These are phyloP conservation scores for Capniomyces stellatus DNA, from an alignment of 371 early-diverging fungal genomes.

Conservation along the genomic window DNA sequence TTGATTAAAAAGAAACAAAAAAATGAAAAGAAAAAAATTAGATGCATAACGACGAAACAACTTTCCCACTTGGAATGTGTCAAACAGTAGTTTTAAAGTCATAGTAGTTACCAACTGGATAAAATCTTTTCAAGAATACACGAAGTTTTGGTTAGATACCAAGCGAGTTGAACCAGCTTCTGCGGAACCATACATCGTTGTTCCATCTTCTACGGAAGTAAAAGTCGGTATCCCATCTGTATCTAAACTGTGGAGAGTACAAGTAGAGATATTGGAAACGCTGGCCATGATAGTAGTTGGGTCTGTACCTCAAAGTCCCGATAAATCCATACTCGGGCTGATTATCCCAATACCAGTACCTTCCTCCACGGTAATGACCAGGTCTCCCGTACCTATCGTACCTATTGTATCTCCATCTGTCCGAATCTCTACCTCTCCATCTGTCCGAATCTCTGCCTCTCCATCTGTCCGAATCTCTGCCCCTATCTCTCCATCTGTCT, in stretches of 20 bases:
- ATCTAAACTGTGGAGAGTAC: neutral
- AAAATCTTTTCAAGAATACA: too few relatives aligned
- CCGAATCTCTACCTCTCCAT: neutral
- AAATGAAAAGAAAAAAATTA: too few relatives aligned
- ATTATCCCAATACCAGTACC: neutral
- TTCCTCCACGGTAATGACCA: neutral
- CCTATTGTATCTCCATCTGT: too few relatives aligned
- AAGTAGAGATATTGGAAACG: conserved; percentile 1
- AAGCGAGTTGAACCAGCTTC: neutral
- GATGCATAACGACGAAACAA: too few relatives aligned
- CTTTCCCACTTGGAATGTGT: too few relatives aligned
- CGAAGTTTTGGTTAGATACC: too few relatives aligned
- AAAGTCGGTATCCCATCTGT: neutral
- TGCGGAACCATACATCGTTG: neutral
- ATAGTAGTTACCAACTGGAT: too few relatives aligned
- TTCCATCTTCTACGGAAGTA: neutral
- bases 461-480: too few relatives aligned
- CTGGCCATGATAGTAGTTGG: neutral
- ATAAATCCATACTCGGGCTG: neutral
- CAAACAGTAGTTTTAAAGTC: too few relatives aligned
- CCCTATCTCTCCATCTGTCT: too few relatives aligned
- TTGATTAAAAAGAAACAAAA: too few relatives aligned
- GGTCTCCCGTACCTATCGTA: neutral
- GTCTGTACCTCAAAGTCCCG: neutral
- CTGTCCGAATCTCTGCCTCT: too few relatives aligned